Evolutionary conservation across 176 grass and related monocot genomes (phyloP).

Genomic region (Ananas comosus): DNA sequence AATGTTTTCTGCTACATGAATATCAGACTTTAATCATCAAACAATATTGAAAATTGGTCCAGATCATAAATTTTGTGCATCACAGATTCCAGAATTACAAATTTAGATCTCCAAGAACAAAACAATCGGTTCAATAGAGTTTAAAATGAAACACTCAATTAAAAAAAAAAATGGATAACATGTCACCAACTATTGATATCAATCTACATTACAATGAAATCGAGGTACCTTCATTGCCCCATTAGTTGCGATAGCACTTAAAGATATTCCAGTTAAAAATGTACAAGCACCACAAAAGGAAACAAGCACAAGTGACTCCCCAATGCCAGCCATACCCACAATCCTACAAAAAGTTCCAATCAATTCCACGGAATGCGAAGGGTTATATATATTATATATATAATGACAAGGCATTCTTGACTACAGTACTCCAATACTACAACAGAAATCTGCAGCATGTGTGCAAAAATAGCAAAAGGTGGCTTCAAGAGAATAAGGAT

Average conservation of each 20-base stretch:
- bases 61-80: background rate
- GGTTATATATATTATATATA: background rate
- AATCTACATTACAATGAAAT: slow-evolving; percentile 7
- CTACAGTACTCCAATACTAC: no score
- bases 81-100: background rate
- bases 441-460: background rate
- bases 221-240: slow-evolving; percentile 92
- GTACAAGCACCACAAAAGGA: slow-evolving; percentile 86
- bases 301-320: slow-evolving; percentile 73
- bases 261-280: slow-evolving; percentile 87
- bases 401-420: no score
- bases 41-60: no score
- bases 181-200: background rate
- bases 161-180: background rate
- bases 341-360: slow-evolving; percentile 54
- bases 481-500: background rate
- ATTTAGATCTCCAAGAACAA: background rate
- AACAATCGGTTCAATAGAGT: background rate
- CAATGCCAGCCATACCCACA: slow-evolving; percentile 93
- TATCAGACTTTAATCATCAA: no score
- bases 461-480: background rate
- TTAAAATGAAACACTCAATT: background rate
- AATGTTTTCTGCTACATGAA: background rate
- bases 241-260: slow-evolving; percentile 98
- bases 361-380: slow-evolving; percentile 4